Evolutionary conservation across 2,329 filamentous ascomycete genomes (phyloP).

Genomic region (Byssochlamys sp.): DNA sequence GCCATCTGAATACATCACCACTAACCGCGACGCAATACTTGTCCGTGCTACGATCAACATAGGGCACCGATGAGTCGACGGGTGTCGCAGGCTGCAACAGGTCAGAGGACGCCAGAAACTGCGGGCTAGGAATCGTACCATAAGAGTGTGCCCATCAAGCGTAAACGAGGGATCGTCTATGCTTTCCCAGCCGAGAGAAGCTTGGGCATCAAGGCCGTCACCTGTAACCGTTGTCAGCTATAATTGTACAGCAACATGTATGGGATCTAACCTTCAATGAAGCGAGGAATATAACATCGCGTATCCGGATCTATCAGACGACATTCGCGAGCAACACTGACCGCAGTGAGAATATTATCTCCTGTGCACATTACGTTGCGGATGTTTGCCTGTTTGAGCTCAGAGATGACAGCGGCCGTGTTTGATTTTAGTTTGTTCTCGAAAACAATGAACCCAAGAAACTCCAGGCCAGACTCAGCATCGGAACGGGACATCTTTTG

Average conservation of each 20-base stretch:
- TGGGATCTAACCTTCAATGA: slow-evolving; percentile 53
- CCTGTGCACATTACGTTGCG: slow-evolving; percentile 92
- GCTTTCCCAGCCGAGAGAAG: slow-evolving; percentile 77
- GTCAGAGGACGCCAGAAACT: slow-evolving; percentile 7
- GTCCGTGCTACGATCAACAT: slow-evolving; percentile 67
- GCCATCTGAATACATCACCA: slow-evolving; percentile 93
- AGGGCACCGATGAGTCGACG: slow-evolving; percentile 75
- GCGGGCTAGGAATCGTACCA: slow-evolving; percentile 35
- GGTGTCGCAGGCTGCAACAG: slow-evolving; percentile 56
- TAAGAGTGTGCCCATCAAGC: slow-evolving; percentile 68
- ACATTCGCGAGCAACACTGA: slow-evolving; percentile 89
- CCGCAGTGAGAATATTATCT: slow-evolving; percentile 92
- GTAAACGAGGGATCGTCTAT: slow-evolving; percentile 75
- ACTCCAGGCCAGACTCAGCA: slow-evolving; percentile 73
- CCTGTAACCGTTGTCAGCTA: slow-evolving; percentile 35
- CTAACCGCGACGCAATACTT: slow-evolving; percentile 85
- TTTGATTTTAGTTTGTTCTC: slow-evolving; percentile 95
- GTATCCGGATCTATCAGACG: slow-evolving; percentile 68
- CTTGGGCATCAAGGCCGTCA: slow-evolving; percentile 62
- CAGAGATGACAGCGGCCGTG: slow-evolving; percentile 69
- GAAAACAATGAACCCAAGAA: slow-evolving; percentile 94
- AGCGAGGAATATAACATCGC: slow-evolving; percentile 88
- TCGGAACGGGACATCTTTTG: slow-evolving; percentile 86
- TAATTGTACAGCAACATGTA: background rate
- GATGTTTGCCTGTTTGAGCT: slow-evolving; percentile 74